phyloP scores from a whole-genome alignment of 495 filamentous ascomycete genomes.

The Daldinia caldariorum region DNA sequence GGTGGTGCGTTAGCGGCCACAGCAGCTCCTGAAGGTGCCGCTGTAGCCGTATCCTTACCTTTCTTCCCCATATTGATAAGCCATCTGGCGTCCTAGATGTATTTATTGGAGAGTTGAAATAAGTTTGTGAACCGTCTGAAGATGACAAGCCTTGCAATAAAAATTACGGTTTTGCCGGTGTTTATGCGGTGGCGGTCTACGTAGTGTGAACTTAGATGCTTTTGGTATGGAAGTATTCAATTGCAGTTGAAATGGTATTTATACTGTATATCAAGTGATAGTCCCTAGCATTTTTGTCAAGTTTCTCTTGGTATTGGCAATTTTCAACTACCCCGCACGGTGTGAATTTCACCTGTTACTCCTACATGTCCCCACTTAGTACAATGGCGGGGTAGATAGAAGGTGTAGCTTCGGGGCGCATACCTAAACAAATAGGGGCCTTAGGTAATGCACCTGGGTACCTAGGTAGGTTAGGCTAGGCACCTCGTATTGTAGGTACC shows the following conservation, averaged over 20 bases:
- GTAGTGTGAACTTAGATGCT: conserved; percentile 4
- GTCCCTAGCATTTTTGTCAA: background rate
- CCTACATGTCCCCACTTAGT: background rate
- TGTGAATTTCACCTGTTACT: background rate
- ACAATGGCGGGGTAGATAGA: conserved; percentile 3
- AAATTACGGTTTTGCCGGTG: conserved; percentile 20
- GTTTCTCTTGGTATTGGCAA: background rate
- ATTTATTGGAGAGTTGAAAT: background rate
- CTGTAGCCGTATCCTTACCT: conserved; percentile 56
- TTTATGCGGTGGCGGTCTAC: conserved; percentile 14
- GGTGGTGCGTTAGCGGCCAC: conserved; percentile 39
- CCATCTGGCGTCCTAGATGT: conserved; percentile 37
- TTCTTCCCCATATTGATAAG: conserved; percentile 58
- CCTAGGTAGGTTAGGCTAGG: too few species aligned
- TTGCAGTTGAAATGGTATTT: background rate
- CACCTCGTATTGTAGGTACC: too few species aligned
- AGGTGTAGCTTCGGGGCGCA: background rate
- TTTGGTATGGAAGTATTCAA: background rate
- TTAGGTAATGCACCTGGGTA: background rate
- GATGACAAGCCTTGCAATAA: background rate
- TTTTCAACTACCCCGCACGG: background rate
- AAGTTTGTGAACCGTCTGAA: conserved; percentile 3
- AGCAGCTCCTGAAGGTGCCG: conserved; percentile 32
- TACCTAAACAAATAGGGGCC: too few species aligned
- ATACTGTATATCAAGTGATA: background rate